phyloP scores from a whole-genome alignment of 1,284 basidiomycete species.

The Meira miltonrushii region DNA sequence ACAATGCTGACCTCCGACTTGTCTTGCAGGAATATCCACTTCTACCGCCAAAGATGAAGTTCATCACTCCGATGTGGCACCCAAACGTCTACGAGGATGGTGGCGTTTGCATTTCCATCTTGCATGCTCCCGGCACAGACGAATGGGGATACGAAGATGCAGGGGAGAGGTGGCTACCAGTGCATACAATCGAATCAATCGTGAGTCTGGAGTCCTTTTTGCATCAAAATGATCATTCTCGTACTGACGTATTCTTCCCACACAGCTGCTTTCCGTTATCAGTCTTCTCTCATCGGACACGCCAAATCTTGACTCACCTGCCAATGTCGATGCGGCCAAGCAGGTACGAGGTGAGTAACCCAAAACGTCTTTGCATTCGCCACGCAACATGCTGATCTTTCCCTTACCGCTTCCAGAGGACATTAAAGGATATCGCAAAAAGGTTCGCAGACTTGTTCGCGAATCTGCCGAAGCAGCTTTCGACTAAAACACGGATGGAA shows the following conservation, averaged over 20 bases:
- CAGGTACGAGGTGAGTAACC: conserved; percentile 34
- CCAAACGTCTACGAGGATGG: conserved; percentile 88
- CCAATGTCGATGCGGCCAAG: conserved; percentile 79
- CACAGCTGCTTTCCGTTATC: conserved; percentile 88
- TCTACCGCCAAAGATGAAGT: conserved; percentile 89
- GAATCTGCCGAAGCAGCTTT: conserved; percentile 46
- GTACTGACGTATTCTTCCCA: not conserved
- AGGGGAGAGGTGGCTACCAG: conserved; percentile 93
- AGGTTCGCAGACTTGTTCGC: conserved; percentile 46
- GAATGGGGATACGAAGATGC: conserved; percentile 98
- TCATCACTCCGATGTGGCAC: conserved; percentile 96
- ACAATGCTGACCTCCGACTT: not conserved
- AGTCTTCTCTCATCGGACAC: conserved; percentile 86
- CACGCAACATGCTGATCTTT: not conserved
- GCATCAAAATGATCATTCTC: not conserved
- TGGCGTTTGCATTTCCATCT: conserved; percentile 88
- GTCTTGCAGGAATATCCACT: conserved; percentile 67
- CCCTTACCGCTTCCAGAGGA: conserved; percentile 25
- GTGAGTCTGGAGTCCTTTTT: conserved; percentile 59
- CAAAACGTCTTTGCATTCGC: not conserved
- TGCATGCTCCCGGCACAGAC: conserved; percentile 93
- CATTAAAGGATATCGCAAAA: conserved; percentile 47
- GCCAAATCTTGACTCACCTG: conserved; percentile 90
- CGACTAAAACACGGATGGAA: not conserved
- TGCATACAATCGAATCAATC: conserved; percentile 94